Evolutionary conservation across 768 basidiomycete genomes (phyloP).

Genomic region (Mycena rebaudengoi): DNA sequence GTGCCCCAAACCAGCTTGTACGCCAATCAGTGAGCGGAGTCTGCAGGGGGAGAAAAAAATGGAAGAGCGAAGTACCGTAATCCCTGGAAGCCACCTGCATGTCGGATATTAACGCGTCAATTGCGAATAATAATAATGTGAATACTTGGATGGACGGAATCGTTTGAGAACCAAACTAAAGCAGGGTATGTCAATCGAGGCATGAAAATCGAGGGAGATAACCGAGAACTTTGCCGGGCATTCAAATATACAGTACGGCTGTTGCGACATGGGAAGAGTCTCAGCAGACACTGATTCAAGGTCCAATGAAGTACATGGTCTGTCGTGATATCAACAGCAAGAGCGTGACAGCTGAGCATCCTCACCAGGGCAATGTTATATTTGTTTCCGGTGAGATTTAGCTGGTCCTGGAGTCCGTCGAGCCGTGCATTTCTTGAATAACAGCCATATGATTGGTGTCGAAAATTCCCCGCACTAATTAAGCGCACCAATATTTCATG

Average conservation of each 20-base stretch:
- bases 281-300: too few species aligned
- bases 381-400: constrained; percentile 61
- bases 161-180: constrained; percentile 63
- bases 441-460: too few species aligned
- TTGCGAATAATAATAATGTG: constrained; percentile 14
- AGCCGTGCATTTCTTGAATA: constrained; percentile 67
- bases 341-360: constrained; percentile 22
- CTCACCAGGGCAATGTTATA: constrained; percentile 72
- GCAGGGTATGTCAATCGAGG: neutral
- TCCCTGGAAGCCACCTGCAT: constrained; percentile 70
- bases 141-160: constrained; percentile 70
- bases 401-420: constrained; percentile 63
- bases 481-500: constrained; percentile 64
- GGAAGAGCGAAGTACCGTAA: constrained; percentile 53
- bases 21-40: too few species aligned
- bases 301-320: constrained; percentile 77
- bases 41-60: neutral
- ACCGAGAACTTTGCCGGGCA: constrained; percentile 67
- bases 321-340: too few species aligned
- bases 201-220: constrained; percentile 16
- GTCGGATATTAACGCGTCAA: neutral
- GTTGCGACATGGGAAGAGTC: neutral
- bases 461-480: neutral
- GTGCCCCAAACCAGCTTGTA: constrained; percentile 67
- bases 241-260: constrained; percentile 71